These are phyloP conservation scores for Larix sibirica DNA, from an alignment of 83 land plant genomes.

Conservation along the genomic window DNA sequence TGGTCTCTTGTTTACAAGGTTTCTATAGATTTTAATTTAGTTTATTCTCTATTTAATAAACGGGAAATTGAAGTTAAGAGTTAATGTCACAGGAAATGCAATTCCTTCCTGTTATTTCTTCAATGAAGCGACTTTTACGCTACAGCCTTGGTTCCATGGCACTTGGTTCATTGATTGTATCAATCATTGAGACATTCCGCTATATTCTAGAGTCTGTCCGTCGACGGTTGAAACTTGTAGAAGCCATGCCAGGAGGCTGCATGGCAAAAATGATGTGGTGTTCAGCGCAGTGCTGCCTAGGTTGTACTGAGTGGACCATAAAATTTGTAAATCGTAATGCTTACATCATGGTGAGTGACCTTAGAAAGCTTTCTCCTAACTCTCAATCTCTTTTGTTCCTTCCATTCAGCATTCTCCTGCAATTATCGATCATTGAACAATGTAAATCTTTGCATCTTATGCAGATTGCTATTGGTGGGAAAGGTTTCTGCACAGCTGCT, in stretches of 20 bases:
- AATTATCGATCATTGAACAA: neutral
- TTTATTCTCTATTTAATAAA: neutral
- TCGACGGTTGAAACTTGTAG: constrained; percentile 54
- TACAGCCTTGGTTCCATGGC: constrained; percentile 92
- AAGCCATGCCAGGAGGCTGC: constrained; percentile 46
- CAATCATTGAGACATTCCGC: constrained; percentile 67
- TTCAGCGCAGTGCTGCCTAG: constrained; percentile 52
- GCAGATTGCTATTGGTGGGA: constrained; percentile 91
- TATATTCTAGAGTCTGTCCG: constrained; percentile 71
- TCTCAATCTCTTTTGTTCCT: neutral
- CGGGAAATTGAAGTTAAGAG: neutral
- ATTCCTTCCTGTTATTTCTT: constrained; percentile 78
- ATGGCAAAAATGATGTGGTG: constrained; percentile 30
- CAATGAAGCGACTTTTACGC: constrained; percentile 66
- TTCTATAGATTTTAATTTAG: neutral
- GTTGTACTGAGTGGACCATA: constrained; percentile 80
- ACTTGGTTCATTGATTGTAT: constrained; percentile 80
- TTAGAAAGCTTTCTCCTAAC: neutral
- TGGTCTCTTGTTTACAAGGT: neutral
- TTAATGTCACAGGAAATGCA: constrained; percentile 61
- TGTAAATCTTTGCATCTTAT: neutral
- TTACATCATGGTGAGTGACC: constrained; percentile 73
- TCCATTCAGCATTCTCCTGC: neutral
- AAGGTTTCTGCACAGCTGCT: constrained; percentile 77
- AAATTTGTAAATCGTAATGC: constrained; percentile 89